Conservation (phyloP, 1,284 basidiomycete genomes). For the Microbotryum lychnidis-dioicae region DNA sequence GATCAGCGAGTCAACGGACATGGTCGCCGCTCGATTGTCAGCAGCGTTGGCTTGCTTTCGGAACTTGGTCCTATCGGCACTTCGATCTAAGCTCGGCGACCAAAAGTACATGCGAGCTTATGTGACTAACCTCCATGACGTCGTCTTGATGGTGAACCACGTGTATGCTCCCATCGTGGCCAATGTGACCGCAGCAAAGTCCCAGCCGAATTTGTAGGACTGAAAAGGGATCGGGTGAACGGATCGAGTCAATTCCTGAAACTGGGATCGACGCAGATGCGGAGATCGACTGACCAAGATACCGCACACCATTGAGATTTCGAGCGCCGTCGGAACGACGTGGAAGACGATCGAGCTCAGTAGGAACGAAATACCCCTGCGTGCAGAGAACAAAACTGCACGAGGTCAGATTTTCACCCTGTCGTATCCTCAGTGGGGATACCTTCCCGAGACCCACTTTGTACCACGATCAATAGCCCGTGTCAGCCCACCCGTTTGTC, state of each 20-base stretch:
- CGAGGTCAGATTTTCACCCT: not conserved
- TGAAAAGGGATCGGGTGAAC: not conserved
- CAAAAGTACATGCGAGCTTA: not conserved
- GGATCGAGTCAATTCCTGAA: not conserved
- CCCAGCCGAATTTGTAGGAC: constrained; percentile 95
- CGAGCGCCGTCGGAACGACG: constrained; percentile 88
- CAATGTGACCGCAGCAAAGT: constrained; percentile 86
- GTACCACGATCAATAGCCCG: constrained; percentile 95
- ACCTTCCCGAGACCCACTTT: constrained; percentile 53
- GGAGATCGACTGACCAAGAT: constrained; percentile 60
- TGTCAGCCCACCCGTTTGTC: constrained; percentile 92
- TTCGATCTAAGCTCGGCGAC: not conserved
- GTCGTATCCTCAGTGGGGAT: not conserved
- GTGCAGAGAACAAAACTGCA: constrained; percentile 1
- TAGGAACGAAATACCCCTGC: constrained; percentile 90
- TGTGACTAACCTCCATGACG: constrained; percentile 73
- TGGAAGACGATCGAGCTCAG: constrained; percentile 90
- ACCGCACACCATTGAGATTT: constrained; percentile 94
- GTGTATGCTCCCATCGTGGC: constrained; percentile 83
- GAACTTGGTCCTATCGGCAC: constrained; percentile 67
- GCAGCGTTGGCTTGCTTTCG: constrained; percentile 91
- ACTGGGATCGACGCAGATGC: not conserved
- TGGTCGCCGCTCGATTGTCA: constrained; percentile 89
- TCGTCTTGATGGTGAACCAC: constrained; percentile 94
- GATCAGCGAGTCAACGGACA: constrained; percentile 88